Conservation (phyloP, 371 early-diverging fungal genomes). For the Apophysomyces variabilis region DNA sequence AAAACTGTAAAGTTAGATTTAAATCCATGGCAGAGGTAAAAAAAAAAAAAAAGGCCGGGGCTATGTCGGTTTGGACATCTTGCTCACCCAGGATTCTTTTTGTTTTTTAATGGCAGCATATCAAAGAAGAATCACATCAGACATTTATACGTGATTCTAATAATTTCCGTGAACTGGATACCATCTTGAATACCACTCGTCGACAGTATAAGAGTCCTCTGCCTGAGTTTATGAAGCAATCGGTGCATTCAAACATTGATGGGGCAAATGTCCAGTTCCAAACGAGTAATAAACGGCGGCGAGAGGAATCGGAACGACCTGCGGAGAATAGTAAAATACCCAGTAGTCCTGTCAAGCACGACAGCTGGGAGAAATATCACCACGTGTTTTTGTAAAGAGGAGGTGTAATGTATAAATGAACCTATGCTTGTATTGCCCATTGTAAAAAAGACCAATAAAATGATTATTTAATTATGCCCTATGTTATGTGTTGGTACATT, state of each 20-base stretch:
- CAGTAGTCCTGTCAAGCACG: neutral
- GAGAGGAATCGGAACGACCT: neutral
- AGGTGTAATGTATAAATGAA: neutral
- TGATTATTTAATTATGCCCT: too few species aligned
- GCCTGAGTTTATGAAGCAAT: constrained; percentile 19
- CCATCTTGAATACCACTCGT: constrained; percentile 29
- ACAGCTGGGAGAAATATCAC: constrained; percentile 1
- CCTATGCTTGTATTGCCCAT: too few species aligned
- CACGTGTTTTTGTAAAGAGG: constrained; percentile 5
- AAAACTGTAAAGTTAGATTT: constrained; percentile 44
- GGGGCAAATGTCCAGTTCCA: constrained; percentile 31
- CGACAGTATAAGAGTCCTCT: constrained; percentile 30
- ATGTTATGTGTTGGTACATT: neutral
- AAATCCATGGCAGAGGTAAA: constrained; percentile 35
- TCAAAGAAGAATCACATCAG: constrained; percentile 36
- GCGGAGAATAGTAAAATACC: neutral
- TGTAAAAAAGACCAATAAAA: too few species aligned
- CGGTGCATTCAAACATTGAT: constrained; percentile 29
- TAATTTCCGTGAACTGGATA: constrained; percentile 43
- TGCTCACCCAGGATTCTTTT: neutral
- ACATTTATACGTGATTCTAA: constrained; percentile 37
- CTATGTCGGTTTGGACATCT: neutral
- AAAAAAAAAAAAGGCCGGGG: neutral
- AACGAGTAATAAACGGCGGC: constrained; percentile 13
- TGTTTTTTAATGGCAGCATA: constrained; percentile 30